Percentiles rank a stretch among this genome's conserved stretches.
Conservation (phyloP, 1,139 yeast genomes). For the Kluyveromyces sp. region DNA sequence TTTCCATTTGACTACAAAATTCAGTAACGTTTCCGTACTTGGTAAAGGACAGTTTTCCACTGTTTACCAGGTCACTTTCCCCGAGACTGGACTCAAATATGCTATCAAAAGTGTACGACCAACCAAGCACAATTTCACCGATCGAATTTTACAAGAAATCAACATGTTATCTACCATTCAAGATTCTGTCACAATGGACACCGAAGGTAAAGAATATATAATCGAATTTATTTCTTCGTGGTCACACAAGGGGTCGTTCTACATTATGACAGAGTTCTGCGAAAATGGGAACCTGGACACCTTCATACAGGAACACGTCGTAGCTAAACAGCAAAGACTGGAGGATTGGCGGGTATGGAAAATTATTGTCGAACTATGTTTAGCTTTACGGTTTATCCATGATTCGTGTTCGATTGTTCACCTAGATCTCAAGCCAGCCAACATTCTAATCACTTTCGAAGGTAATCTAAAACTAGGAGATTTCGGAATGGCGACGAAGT, state of each 20-base stretch:
- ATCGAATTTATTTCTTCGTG: slow-evolving; percentile 79
- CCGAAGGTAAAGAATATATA: slow-evolving; percentile 75
- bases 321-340: slow-evolving; percentile 42
- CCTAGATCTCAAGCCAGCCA: slow-evolving; percentile 90
- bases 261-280: slow-evolving; percentile 91
- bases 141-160: slow-evolving; percentile 38
- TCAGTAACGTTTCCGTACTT: slow-evolving; percentile 62
- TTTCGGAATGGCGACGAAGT: slow-evolving; percentile 64
- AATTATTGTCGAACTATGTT: slow-evolving; percentile 71
- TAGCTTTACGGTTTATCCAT: slow-evolving; percentile 79
- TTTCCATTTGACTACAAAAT: slow-evolving; percentile 53
- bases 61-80: slow-evolving; percentile 70
- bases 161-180: slow-evolving; percentile 24
- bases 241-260: slow-evolving; percentile 63
- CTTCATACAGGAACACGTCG: slow-evolving; percentile 74
- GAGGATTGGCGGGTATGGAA: slow-evolving; percentile 99
- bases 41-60: slow-evolving; percentile 87
- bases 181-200: slow-evolving; percentile 36
- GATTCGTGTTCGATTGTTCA: slow-evolving; percentile 65
- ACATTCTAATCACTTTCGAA: slow-evolving; percentile 87
- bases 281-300: slow-evolving; percentile 88
- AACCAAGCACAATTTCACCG: slow-evolving; percentile 24
- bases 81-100: slow-evolving; percentile 47
- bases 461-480: slow-evolving; percentile 68
- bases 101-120: slow-evolving; percentile 80